Conservation (phyloP, 2,329 filamentous ascomycete genomes). For the Cytospora chrysosperma region DNA sequence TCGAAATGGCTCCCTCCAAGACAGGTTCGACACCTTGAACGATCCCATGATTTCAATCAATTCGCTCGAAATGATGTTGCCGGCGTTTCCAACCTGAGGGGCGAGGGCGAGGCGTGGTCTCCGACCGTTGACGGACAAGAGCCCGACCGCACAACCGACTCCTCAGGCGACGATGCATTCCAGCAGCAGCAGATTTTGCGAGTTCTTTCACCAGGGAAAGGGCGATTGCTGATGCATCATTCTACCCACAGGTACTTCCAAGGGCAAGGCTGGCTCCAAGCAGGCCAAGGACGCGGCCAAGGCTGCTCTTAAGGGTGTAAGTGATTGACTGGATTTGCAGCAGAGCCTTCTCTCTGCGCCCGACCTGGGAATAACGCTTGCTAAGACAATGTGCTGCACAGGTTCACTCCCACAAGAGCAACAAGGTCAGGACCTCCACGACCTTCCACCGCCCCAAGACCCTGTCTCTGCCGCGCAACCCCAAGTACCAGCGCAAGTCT, state of each 20-base stretch:
- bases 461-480: conserved; percentile 81
- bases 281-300: conserved; percentile 94
- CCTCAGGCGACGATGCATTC: conserved; percentile 46
- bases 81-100: conserved; percentile 24
- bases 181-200: conserved; percentile 75
- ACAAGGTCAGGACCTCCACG: conserved; percentile 88
- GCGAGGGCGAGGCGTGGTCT: conserved; percentile 11
- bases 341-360: not conserved
- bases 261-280: conserved; percentile 66
- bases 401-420: conserved; percentile 72
- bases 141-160: conserved; percentile 14
- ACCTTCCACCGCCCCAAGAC: conserved; percentile 99
- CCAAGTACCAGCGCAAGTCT: conserved; percentile 97
- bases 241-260: conserved; percentile 51
- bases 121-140: conserved; percentile 16
- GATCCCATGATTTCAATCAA: not conserved
- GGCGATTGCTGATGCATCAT: conserved; percentile 70
- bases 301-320: conserved; percentile 93
- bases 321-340: conserved; percentile 38
- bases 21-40: conserved; percentile 25
- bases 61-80: conserved; percentile 26
- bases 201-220: conserved; percentile 59
- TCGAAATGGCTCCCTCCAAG: conserved; percentile 25
- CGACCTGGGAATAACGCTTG: not conserved
- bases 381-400: conserved; percentile 28